Percentiles rank a stretch among this genome's conserved stretches.
These are phyloP conservation scores for Marasmius oreades DNA, from an alignment of 1,284 basidiomycete genomes.

Conservation along the genomic window DNA sequence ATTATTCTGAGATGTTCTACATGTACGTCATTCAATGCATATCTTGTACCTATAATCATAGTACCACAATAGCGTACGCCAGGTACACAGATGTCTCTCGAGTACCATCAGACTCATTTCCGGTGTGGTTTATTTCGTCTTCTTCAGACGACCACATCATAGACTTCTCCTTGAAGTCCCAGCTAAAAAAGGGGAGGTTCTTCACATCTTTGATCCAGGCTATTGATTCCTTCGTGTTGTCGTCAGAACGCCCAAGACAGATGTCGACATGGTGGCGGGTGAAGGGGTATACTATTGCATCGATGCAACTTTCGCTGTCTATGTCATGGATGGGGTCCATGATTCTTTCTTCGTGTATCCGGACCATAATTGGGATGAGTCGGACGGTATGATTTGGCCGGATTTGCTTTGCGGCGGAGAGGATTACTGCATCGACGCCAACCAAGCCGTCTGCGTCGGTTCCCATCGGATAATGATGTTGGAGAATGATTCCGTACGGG, in stretches of 20 bases:
- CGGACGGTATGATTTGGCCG: constrained; percentile 17
- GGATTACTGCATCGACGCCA: constrained; percentile 24
- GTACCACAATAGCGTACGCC: neutral
- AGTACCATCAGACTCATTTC: constrained; percentile 25
- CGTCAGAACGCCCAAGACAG: constrained; percentile 5
- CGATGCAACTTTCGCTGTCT: neutral
- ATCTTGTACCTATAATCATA: too few relatives aligned
- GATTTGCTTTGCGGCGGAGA: constrained; percentile 13
- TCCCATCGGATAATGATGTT: constrained; percentile 25
- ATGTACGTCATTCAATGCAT: too few relatives aligned
- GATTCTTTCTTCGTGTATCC: constrained; percentile 6
- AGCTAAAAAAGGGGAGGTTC: constrained; percentile 23
- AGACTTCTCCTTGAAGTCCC: constrained; percentile 14
- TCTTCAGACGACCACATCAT: constrained; percentile 14
- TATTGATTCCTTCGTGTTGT: neutral
- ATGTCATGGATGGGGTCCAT: neutral
- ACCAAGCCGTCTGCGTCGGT: constrained; percentile 16
- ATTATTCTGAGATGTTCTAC: too few relatives aligned
- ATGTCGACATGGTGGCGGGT: constrained; percentile 24
- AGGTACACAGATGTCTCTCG: constrained; percentile 27
- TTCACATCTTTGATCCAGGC: constrained; percentile 14
- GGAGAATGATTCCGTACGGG: constrained; percentile 27
- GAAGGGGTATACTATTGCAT: constrained; percentile 22
- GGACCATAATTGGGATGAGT: constrained; percentile 24
- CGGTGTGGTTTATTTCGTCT: constrained; percentile 19